A percentile compares a stretch with the other conserved stretches of the same genome.
Conservation (phyloP, 2,329 filamentous ascomycete genomes). For the Ceratocystis cacaofunesta region DNA sequence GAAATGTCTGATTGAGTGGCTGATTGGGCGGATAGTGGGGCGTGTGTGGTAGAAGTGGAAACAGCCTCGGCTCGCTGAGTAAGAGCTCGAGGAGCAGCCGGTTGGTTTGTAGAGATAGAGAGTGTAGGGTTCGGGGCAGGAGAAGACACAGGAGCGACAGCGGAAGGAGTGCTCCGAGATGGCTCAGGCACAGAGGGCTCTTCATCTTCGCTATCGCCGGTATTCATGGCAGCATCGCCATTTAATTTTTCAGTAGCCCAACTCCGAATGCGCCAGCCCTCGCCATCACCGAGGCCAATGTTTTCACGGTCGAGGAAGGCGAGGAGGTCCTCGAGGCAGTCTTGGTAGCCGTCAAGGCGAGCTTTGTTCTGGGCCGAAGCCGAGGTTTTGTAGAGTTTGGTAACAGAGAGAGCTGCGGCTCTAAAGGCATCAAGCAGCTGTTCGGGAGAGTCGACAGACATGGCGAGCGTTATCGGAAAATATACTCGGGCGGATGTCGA, state of each 20-base stretch:
- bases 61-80: slow-evolving; percentile 15
- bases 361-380: slow-evolving; percentile 62
- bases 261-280: slow-evolving; percentile 48
- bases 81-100: slow-evolving; percentile 20
- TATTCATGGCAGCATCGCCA: slow-evolving; percentile 39
- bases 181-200: slow-evolving; percentile 37
- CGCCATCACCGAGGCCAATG: slow-evolving; percentile 63
- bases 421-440: slow-evolving; percentile 80
- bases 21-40: neutral
- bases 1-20: slow-evolving; percentile 11
- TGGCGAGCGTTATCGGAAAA: slow-evolving; percentile 18
- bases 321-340: slow-evolving; percentile 83
- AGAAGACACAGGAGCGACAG: slow-evolving; percentile 18
- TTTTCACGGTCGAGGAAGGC: slow-evolving; percentile 69
- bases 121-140: slow-evolving; percentile 16
- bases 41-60: neutral
- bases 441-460: slow-evolving; percentile 33
- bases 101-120: slow-evolving; percentile 18
- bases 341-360: slow-evolving; percentile 74
- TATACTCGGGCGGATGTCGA: neutral
- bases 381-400: slow-evolving; percentile 89
- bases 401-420: slow-evolving; percentile 81
- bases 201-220: slow-evolving; percentile 50
- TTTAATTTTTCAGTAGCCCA: slow-evolving; percentile 58
- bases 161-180: neutral